phyloP scores from a whole-genome alignment of 2,329 filamentous ascomycete species.

The Penicillium sp. region DNA sequence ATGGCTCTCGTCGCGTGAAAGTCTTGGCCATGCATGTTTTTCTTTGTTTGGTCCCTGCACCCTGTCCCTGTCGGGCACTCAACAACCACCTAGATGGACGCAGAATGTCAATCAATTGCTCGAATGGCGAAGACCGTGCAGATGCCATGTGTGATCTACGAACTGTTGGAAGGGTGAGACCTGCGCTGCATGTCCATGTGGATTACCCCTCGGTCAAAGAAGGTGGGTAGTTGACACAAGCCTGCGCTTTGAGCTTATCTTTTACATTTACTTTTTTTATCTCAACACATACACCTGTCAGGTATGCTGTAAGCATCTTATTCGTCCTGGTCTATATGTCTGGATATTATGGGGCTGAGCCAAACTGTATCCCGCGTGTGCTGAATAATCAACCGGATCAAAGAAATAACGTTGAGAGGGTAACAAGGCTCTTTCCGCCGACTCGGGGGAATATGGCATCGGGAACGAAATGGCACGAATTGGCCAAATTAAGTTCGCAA shows the following conservation, averaged over 20 bases:
- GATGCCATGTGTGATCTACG: not conserved
- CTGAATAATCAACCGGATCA: not conserved
- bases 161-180: not conserved
- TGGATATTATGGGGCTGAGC: not conserved
- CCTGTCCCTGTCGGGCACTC: slow-evolving; percentile 1
- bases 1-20: not conserved
- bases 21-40: slow-evolving; percentile 7
- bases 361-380: not conserved
- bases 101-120: not conserved
- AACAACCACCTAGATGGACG: not conserved
- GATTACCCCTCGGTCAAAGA: not conserved
- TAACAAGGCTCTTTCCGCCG: not conserved
- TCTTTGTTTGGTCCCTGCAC: slow-evolving; percentile 2
- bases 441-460: not conserved
- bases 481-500: too few species aligned
- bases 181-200: not conserved
- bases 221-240: not conserved
- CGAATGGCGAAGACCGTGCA: not conserved
- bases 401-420: not conserved
- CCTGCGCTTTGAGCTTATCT: slow-evolving; percentile 12
- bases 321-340: not conserved
- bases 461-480: too few species aligned
- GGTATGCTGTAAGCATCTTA: slow-evolving; percentile 3
- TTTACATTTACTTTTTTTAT: not conserved
- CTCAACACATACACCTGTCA: too few species aligned